Evolutionary conservation across 176 grass and related monocot genomes (phyloP), one percentile per base, ranked within the genome.

Genomic region (Musa beccarii): DNA sequence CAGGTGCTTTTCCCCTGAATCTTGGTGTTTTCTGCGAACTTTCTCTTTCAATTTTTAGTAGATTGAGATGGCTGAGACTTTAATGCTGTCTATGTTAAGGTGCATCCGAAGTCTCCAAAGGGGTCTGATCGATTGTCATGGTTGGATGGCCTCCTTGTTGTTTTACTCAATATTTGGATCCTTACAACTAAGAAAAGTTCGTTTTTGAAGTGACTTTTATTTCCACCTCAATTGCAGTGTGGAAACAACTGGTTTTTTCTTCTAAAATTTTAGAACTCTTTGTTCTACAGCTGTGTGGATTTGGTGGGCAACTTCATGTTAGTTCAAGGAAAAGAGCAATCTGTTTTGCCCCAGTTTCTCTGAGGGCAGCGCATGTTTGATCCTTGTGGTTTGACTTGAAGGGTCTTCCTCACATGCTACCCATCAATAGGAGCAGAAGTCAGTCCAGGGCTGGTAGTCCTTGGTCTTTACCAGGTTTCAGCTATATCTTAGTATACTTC

Each of bases 381-480:
- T 51, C 15, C 25, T 67, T 16, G 1, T 80, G 28, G 61, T 79
- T 73, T 78, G 72, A 55, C 83, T 62, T 24, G 70, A 61, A 91
- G 50, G 66, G 29, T 78, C 81, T 73, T 86, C 66, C 73, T 87
- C 92, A 82, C 90, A 94, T 99, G 95, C 69, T 89, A 79, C 81
- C 95, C 55, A 78, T 85, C 78, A 92, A 83, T 80, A 86, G 95
- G 78, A 83, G 78, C 71, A 81, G 88, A 86, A 85, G 72, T 81
- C 88, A 82, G 79, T 79, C 80, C 51, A 92, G 91, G 76, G 70
- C 84, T 75, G 86, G 80, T 94, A 99, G 84, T 81, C 81, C 82
- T 94, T 86, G 54, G 75, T 1, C 68, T 26, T 63, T 26, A 68
- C 66, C 79, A 79, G 63, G 49, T 85, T 85, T 69, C 63, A 77